Conservation (phyloP, 441 rosid genomes). For the Pelargonium australe region DNA sequence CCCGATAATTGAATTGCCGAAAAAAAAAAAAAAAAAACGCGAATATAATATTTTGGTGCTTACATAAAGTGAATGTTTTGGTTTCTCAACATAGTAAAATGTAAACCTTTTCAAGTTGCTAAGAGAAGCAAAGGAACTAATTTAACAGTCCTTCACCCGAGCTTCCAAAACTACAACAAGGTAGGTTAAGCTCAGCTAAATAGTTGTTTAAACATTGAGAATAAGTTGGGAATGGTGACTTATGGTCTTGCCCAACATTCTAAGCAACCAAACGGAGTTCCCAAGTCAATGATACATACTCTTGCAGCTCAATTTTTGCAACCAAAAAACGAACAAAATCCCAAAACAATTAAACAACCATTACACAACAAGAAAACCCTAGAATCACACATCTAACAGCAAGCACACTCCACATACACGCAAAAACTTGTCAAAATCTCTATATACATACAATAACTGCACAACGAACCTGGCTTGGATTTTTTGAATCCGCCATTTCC, state of each 20-base stretch:
- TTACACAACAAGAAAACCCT: neutral
- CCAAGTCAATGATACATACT: neutral
- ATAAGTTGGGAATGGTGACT: neutral
- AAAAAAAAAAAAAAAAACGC: neutral
- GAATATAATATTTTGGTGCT: neutral
- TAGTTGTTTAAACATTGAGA: neutral
- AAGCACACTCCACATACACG: neutral
- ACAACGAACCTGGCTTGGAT: conserved; percentile 42
- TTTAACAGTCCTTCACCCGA: neutral
- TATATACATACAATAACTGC: neutral
- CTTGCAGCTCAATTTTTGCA: neutral
- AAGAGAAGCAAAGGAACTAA: neutral
- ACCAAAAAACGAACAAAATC: neutral
- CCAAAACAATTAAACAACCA: neutral
- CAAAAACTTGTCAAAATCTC: neutral
- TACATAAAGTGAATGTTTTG: neutral
- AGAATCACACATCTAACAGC: neutral
- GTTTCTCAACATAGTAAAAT: neutral
- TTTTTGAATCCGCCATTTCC: conserved; percentile 60
- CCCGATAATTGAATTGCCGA: neutral
- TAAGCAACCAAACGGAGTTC: neutral
- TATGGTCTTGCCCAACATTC: neutral
- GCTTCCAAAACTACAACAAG: neutral
- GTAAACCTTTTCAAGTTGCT: neutral
- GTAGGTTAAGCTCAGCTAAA: neutral